Evolutionary conservation across 2,329 filamentous ascomycete species (phyloP).

Genomic region (Talaromyces sp.): DNA sequence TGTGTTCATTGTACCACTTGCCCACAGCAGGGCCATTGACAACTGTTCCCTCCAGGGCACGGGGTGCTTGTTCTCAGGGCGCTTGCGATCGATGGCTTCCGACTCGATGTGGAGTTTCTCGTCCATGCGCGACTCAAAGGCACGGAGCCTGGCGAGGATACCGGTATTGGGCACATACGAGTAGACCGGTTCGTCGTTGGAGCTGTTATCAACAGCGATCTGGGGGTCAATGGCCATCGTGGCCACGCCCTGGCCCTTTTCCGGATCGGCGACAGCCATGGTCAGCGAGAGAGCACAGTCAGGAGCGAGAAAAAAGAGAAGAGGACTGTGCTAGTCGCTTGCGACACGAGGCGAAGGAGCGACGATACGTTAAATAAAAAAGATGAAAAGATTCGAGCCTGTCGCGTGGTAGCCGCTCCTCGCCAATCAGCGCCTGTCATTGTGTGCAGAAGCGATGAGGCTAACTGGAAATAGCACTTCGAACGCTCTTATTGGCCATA

Average conservation of each 20-base stretch:
- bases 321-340: not conserved
- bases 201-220: slow-evolving; percentile 4
- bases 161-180: slow-evolving; percentile 7
- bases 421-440: not conserved
- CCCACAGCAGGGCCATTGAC: slow-evolving; percentile 51
- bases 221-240: not conserved
- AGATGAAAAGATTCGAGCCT: not conserved
- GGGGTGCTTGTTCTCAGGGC: slow-evolving; percentile 36
- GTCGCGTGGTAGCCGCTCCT: not conserved
- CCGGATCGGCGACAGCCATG: not conserved
- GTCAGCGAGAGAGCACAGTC: not conserved
- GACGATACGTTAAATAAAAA: not conserved
- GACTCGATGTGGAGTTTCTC: slow-evolving; percentile 46
- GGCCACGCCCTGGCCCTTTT: slow-evolving; percentile 5
- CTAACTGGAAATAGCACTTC: not conserved
- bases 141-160: slow-evolving; percentile 24
- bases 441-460: not conserved
- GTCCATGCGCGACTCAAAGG: slow-evolving; percentile 42
- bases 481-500: not conserved
- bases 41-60: slow-evolving; percentile 36
- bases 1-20: slow-evolving; percentile 47
- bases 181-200: slow-evolving; percentile 1
- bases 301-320: not conserved
- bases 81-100: slow-evolving; percentile 42
- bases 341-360: not conserved